Percentiles rank a stretch among this genome's conserved stretches.
Evolutionary conservation across 2,329 filamentous ascomycete genomes (phyloP).

Genomic region (Myriosclerotinia curreyana): DNA sequence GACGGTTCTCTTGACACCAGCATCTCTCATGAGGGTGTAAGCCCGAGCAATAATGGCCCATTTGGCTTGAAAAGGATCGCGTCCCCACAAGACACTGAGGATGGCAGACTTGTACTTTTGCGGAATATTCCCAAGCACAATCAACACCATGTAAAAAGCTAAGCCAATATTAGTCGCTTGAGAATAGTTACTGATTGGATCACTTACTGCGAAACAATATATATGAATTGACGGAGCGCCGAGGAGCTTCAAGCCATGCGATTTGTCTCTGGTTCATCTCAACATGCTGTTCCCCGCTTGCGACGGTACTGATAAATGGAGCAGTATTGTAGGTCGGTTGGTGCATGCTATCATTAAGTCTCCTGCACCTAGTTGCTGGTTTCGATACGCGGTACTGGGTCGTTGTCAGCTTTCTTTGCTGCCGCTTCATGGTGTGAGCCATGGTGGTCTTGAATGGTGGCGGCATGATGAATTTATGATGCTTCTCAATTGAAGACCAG

Average conservation of each 20-base stretch:
- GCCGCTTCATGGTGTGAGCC: not conserved
- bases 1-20: slow-evolving; percentile 27
- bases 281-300: not conserved
- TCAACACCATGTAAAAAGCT: slow-evolving; percentile 22
- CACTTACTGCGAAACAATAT: slow-evolving; percentile 28
- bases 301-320: not conserved
- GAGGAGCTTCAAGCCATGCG: not conserved
- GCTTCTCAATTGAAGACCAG: not conserved
- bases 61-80: slow-evolving; percentile 32
- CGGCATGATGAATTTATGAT: not conserved
- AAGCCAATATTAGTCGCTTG: not conserved
- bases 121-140: slow-evolving; percentile 18
- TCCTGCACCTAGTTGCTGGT: slow-evolving; percentile 3
- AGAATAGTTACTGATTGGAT: not conserved
- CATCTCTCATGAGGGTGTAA: slow-evolving; percentile 31
- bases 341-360: not conserved
- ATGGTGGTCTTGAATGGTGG: not conserved
- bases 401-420: not conserved
- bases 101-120: slow-evolving; percentile 31
- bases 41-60: slow-evolving; percentile 31
- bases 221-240: slow-evolving; percentile 27
- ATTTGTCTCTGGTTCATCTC: not conserved
- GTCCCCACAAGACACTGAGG: slow-evolving; percentile 29
- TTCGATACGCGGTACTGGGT: not conserved
- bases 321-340: not conserved